Base-by-base conservation (phyloP, 306 rosid genomes). In the Ormosia semicastrata region DNA sequence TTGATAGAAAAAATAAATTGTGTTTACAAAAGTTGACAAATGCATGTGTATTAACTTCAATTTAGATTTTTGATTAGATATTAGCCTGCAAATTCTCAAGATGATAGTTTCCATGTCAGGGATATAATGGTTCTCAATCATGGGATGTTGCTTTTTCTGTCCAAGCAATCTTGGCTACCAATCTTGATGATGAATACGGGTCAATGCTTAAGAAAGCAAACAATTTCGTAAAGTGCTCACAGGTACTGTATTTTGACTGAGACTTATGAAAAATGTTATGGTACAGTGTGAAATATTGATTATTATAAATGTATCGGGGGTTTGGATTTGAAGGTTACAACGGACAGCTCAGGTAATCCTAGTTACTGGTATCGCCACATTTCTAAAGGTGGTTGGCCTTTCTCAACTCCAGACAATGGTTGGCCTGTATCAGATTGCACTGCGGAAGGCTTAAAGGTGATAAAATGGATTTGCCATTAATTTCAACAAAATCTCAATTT, bases 361-460 rank as follows among this genome's bases (percentile, higher is more conserved):
- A 87, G 82, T 57, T 0, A 77, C 7, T 88, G 93, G 93, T 87
- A 86, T 56, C 92, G 98, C 17, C 97, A 90, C 79, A 85, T 84
- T 37, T 69, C 87, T 0, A 94, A 89, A 81, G 98, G 97, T 17
- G 97, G 93, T 40, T 94, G 94, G 93, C 83, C 93, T 68, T 91
- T 94, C 88, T 92, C 98, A 18, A 94, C 91, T 80, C 53, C 76
- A 3, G 98, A 94, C 73, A 82, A 92, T 47, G 92, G 89, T 18
- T 94, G 98, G 98, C 73, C 85, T 37, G 91, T 79, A 54, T 85
- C 95, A 1, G 98, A 94, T 66, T 90, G 93, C 60, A 90, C 97
- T 40, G 89, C 95, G 6, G 97, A 90, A 88, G 92, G 89, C 74
- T 83, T 94, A 57, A 88, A 94, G 94, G 98, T 89, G 39, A 64